Percentiles rank a stretch among this genome's conserved stretches.
phyloP scores from a whole-genome alignment of 306 rosid species.

The Corylus avellana region DNA sequence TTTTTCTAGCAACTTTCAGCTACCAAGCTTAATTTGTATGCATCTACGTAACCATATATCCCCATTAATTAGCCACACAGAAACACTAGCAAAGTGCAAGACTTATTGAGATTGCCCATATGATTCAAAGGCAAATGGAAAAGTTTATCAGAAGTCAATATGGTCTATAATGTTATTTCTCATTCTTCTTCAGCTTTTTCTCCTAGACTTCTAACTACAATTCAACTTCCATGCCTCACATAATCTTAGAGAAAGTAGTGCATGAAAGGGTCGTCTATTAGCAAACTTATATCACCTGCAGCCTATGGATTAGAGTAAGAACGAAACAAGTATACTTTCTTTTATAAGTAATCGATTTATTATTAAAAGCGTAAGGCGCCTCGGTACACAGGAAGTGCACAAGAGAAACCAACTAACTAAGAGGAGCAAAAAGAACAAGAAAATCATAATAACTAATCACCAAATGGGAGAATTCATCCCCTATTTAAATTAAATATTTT shows the following conservation, averaged over 20 bases:
- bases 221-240: background rate
- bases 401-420: too few relatives aligned
- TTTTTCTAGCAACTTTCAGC: background rate
- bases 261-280: background rate
- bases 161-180: background rate
- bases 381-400: too few relatives aligned
- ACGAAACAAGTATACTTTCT: background rate
- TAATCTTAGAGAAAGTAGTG: background rate
- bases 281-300: background rate
- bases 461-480: too few relatives aligned
- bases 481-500: too few relatives aligned
- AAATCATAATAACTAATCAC: too few relatives aligned
- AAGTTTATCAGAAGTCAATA: background rate
- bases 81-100: background rate
- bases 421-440: too few relatives aligned
- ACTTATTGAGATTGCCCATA: background rate
- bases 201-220: background rate
- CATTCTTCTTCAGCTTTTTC: background rate
- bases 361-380: too few relatives aligned
- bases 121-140: background rate
- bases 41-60: background rate
- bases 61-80: background rate
- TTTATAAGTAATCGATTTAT: too few relatives aligned
- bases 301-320: background rate
- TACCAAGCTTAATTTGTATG: background rate